Conservation (phyloP, 2,329 filamentous ascomycete genomes). For the Ramularia collo-cygni region DNA sequence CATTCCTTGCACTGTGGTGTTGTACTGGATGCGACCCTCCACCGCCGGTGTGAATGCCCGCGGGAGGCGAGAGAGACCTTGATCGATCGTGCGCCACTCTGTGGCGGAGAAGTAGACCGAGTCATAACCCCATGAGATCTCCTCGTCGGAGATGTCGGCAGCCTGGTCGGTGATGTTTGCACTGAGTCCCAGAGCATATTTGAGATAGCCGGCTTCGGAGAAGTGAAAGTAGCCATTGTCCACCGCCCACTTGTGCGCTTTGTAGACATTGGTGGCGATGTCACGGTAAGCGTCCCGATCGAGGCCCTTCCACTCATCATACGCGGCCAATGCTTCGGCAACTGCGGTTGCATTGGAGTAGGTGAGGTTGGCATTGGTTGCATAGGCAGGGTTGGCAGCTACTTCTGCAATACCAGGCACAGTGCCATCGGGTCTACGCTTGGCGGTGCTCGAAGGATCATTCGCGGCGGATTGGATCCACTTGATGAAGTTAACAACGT, state of each 20-base stretch:
- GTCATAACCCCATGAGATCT: constrained; percentile 51
- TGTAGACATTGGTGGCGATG: constrained; percentile 41
- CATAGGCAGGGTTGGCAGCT: constrained; percentile 32
- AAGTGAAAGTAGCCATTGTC: constrained; percentile 54
- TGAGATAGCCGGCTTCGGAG: constrained; percentile 58
- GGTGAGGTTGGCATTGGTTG: constrained; percentile 18
- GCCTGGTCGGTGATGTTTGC: constrained; percentile 52
- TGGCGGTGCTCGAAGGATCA: constrained; percentile 44
- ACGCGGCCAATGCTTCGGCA: constrained; percentile 34
- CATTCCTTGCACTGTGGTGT: constrained; percentile 52
- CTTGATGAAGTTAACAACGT: constrained; percentile 54
- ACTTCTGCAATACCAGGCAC: constrained; percentile 49
- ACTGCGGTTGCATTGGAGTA: constrained; percentile 32
- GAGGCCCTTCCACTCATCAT: constrained; percentile 33
- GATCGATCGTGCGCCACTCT: constrained; percentile 59
- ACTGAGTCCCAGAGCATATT: constrained; percentile 49
- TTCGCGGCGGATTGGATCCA: constrained; percentile 55
- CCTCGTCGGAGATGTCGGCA: constrained; percentile 37
- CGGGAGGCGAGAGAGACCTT: constrained; percentile 53
- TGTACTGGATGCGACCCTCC: constrained; percentile 49
- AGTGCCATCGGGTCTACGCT: constrained; percentile 45
- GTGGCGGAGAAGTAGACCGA: constrained; percentile 54
- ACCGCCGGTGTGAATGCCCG: constrained; percentile 57
- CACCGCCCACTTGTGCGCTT: constrained; percentile 48
- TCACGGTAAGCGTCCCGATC: constrained; percentile 25